A percentile compares a stretch with the other conserved stretches of the same genome.
phyloP scores from a whole-genome alignment of 2,329 filamentous ascomycete genomes.

The Graphiopsis chlorocephala region DNA sequence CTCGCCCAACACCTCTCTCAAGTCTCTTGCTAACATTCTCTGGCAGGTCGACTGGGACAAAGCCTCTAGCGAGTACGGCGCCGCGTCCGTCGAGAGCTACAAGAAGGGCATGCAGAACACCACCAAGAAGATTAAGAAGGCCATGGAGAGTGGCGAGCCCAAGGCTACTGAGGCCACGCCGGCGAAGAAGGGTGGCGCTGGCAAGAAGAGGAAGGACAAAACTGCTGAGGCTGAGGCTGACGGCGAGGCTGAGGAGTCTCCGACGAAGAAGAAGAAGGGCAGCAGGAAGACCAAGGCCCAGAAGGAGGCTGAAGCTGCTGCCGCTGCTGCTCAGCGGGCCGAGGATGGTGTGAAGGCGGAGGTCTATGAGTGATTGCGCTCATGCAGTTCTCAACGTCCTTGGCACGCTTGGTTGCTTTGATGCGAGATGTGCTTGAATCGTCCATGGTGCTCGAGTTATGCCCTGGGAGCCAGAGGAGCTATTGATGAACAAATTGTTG shows the following conservation, averaged over 20 bases:
- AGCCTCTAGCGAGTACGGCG: constrained; percentile 28
- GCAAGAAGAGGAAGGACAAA: not conserved
- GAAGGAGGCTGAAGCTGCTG: not conserved
- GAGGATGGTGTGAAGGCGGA: constrained; percentile 6
- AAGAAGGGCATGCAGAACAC: constrained; percentile 24
- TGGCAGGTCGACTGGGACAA: constrained; percentile 30
- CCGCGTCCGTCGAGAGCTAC: constrained; percentile 27
- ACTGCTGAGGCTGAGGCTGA: not conserved
- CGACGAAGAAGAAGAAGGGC: constrained; percentile 11
- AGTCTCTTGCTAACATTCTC: not conserved
- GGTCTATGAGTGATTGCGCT: not conserved
- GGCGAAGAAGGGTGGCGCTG: not conserved
- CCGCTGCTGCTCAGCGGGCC: not conserved
- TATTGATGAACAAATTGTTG: not conserved
- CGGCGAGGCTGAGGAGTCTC: not conserved
- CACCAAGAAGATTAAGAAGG: constrained; percentile 31
- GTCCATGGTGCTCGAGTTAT: not conserved
- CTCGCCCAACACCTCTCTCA: not conserved
- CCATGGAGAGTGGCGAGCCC: constrained; percentile 17
- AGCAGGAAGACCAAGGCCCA: not conserved
- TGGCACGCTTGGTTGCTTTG: not conserved
- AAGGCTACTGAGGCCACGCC: not conserved
- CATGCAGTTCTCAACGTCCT: not conserved
- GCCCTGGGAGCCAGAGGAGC: not conserved
- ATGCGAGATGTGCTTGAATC: not conserved